Evolutionary conservation across 1,284 basidiomycete species (phyloP).

Genomic region (Leccinum cinnamomeum): DNA sequence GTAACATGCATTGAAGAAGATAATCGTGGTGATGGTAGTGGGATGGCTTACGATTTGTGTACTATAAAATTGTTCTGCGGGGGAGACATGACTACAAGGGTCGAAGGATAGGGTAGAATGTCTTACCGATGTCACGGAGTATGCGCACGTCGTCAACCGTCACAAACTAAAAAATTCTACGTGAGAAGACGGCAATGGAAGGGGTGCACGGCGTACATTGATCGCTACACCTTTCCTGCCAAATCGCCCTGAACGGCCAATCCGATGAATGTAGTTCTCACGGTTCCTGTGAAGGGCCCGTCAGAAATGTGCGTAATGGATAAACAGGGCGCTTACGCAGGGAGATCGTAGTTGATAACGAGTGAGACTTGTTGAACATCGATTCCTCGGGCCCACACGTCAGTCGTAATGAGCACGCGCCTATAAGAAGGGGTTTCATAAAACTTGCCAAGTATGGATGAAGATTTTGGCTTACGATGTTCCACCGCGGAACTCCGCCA

Average conservation of each 20-base stretch:
- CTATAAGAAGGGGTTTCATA: slow-evolving; percentile 40
- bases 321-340: slow-evolving; percentile 58
- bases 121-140: slow-evolving; percentile 84
- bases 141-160: slow-evolving; percentile 90
- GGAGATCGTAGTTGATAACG: slow-evolving; percentile 98
- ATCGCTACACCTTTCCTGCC: slow-evolving; percentile 93
- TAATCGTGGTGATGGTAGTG: slow-evolving; percentile 9
- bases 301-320: slow-evolving; percentile 17
- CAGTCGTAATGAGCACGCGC: slow-evolving; percentile 94
- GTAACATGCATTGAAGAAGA: slow-evolving; percentile 12
- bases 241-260: slow-evolving; percentile 94
- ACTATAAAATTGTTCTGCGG: slow-evolving; percentile 80
- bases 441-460: slow-evolving; percentile 10
- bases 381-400: slow-evolving; percentile 98
- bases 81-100: slow-evolving; percentile 17
- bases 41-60: slow-evolving; percentile 74
- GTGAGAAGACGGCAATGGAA: slow-evolving; percentile 11
- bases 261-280: slow-evolving; percentile 99
- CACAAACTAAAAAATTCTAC: slow-evolving; percentile 63
- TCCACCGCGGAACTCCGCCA: slow-evolving; percentile 97
- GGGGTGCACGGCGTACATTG: slow-evolving; percentile 56
- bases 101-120: neutral
- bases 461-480: slow-evolving; percentile 65
- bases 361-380: slow-evolving; percentile 98
- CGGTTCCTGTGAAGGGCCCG: slow-evolving; percentile 62